Base-by-base conservation (phyloP, 2,329 filamentous ascomycete genomes). In the Arthroderma sp. region DNA sequence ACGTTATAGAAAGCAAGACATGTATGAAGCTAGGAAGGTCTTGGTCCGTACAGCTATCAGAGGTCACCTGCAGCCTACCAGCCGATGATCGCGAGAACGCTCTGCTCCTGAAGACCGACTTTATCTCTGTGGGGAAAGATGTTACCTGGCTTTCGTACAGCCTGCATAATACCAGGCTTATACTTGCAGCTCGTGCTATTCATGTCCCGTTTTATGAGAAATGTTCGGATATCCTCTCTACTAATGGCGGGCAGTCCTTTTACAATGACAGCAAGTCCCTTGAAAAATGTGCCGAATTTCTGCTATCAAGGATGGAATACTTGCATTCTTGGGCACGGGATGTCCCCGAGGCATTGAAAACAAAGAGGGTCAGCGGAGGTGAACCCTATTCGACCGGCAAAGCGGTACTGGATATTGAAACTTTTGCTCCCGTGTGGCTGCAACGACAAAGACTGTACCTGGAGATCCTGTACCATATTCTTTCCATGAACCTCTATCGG, bases 1-100 rank as follows among this genome's bases (percentile, higher is more conserved):
- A 67, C 51, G 57, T 61, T 1, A 54, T 74, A 10, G 74, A 77
- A 42, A 65, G 58, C 47, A 72, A 71, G 50, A 63, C 57, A 2
- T 62, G 61, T 46, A 65, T 68, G 58, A 69, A 72, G 46, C 59
- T 72, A 1, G 70, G 71, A 3, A 64, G 70, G 0, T 69, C 70
- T 1, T 65, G 65, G 29, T 52, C 60, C 5, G 49, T 65, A 2
- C 52, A 63, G 29, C 48, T 59, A 11, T 55, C 57, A 8, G 44
- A 60, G 11, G 58, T 61, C 5, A 62, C 61, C 0, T 66, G 61
- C 28, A 56, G 52, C 6, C 44, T 69, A 4, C 69, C 68, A 1
- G 54, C 53, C 1, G 65, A 69, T 46, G 56, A 62, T 31, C 54
- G 54, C 15, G 50, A 57, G 32, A 45, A 55, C 9, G 60, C 61